phyloP scores from a whole-genome alignment of 305 asterid species.

The Euphrasia arctica region DNA sequence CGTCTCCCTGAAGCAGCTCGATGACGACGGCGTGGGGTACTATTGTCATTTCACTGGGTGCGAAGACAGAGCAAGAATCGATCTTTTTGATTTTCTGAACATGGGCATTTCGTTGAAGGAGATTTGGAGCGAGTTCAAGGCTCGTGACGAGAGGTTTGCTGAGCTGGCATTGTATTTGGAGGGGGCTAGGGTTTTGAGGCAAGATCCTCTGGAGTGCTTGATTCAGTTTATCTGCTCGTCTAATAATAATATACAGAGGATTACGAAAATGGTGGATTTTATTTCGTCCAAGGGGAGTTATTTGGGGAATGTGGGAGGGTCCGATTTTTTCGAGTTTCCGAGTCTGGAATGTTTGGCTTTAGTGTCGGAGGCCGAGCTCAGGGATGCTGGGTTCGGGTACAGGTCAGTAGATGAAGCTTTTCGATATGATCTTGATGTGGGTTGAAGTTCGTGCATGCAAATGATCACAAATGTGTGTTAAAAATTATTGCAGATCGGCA shows the following conservation, averaged over 20 bases:
- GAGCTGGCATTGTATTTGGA: slow-evolving; percentile 61
- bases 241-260: slow-evolving; percentile 85
- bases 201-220: slow-evolving; percentile 91
- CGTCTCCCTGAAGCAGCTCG: slow-evolving; percentile 76
- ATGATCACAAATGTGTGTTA: background rate
- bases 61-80: slow-evolving; percentile 39
- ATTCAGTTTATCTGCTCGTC: slow-evolving; percentile 94
- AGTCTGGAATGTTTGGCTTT: slow-evolving; percentile 54
- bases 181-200: slow-evolving; percentile 95
- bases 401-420: slow-evolving; percentile 41
- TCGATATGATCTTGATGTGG: slow-evolving; percentile 7
- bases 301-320: slow-evolving; percentile 76
- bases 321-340: slow-evolving; percentile 74
- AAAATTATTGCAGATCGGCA: background rate
- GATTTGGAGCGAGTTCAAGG: slow-evolving; percentile 74
- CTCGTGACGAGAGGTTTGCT: slow-evolving; percentile 69
- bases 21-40: slow-evolving; percentile 55
- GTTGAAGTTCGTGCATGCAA: slow-evolving; percentile 17
- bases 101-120: slow-evolving; percentile 63
- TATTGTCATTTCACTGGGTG: slow-evolving; percentile 44
- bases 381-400: slow-evolving; percentile 96
- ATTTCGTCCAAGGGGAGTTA: slow-evolving; percentile 66
- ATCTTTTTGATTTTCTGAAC: slow-evolving; percentile 75
- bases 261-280: slow-evolving; percentile 88
- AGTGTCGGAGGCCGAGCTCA: slow-evolving; percentile 69